Percentiles rank a stretch among this genome's conserved stretches.
Conservation (phyloP, 257 asterid genomes). For the Paulownia fortunei region DNA sequence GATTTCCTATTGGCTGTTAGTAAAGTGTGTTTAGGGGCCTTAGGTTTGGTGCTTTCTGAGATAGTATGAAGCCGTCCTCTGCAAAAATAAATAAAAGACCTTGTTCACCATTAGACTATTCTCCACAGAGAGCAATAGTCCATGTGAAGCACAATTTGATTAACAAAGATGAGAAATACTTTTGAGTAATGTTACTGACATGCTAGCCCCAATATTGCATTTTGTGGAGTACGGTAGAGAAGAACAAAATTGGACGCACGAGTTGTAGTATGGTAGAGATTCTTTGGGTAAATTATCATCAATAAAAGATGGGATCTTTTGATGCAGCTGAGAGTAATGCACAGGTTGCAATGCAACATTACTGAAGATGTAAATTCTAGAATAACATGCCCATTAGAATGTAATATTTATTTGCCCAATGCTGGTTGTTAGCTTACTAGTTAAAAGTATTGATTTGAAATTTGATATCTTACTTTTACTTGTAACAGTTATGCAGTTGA, state of each 20-base stretch:
- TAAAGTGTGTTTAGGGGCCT: neutral
- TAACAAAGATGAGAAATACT: neutral
- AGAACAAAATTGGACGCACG: neutral
- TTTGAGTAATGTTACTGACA: neutral
- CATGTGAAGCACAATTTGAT: neutral
- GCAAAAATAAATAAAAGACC: neutral
- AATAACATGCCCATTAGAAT: neutral
- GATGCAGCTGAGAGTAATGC: neutral
- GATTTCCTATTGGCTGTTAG: constrained; percentile 12
- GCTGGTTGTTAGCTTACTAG: neutral
- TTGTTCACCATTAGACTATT: neutral
- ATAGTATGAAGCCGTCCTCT: neutral
- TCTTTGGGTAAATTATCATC: neutral
- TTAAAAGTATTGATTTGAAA: neutral
- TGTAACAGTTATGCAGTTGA: neutral
- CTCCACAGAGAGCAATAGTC: neutral
- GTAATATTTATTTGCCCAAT: neutral
- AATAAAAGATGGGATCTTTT: neutral
- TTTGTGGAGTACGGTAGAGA: neutral
- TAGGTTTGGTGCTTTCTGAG: neutral
- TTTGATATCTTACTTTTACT: neutral
- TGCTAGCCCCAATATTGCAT: constrained; percentile 1
- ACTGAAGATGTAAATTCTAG: constrained; percentile 1
- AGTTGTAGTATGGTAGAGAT: neutral
- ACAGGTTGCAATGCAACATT: neutral